Evolutionary conservation across 352 stramenopile genomes (phyloP).

Genomic region (Peronospora destructor): DNA sequence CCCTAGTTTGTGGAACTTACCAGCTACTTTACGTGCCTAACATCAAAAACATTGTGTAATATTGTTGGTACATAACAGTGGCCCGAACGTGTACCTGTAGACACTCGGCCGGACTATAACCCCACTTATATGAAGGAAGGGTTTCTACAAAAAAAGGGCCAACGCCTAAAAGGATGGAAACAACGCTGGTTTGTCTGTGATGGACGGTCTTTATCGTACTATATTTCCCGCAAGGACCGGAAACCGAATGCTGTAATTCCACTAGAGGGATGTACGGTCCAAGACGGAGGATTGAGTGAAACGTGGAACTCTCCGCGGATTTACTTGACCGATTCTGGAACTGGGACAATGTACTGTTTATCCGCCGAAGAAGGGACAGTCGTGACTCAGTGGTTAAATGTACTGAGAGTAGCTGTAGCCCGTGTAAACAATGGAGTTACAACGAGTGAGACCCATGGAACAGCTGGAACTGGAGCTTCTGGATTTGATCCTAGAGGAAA

Average conservation of each 20-base stretch:
- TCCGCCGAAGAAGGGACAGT: constrained; percentile 64
- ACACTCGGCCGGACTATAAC: constrained; percentile 45
- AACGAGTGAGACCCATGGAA: neutral
- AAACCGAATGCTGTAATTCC: constrained; percentile 79
- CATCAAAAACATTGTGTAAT: no score
- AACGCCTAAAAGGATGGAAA: constrained; percentile 77
- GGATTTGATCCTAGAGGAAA: neutral
- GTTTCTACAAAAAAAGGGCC: constrained; percentile 81
- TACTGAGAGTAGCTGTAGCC: constrained; percentile 51
- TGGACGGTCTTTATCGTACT: constrained; percentile 73
- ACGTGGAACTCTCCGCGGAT: constrained; percentile 84
- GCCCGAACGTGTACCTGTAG: constrained; percentile 54
- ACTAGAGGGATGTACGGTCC: constrained; percentile 69
- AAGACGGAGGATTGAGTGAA: constrained; percentile 75
- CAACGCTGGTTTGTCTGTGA: constrained; percentile 84
- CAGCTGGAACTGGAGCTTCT: neutral
- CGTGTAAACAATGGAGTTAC: constrained; percentile 18
- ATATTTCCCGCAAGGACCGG: constrained; percentile 72
- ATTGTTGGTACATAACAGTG: constrained; percentile 17
- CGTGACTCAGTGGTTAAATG: constrained; percentile 64
- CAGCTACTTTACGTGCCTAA: no score
- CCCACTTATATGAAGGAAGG: constrained; percentile 72
- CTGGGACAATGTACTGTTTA: constrained; percentile 77
- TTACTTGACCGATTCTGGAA: constrained; percentile 70
- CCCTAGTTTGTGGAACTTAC: no score